phyloP scores from a whole-genome alignment of 1,139 yeast species.

The Sugiyamaella pinicola region DNA sequence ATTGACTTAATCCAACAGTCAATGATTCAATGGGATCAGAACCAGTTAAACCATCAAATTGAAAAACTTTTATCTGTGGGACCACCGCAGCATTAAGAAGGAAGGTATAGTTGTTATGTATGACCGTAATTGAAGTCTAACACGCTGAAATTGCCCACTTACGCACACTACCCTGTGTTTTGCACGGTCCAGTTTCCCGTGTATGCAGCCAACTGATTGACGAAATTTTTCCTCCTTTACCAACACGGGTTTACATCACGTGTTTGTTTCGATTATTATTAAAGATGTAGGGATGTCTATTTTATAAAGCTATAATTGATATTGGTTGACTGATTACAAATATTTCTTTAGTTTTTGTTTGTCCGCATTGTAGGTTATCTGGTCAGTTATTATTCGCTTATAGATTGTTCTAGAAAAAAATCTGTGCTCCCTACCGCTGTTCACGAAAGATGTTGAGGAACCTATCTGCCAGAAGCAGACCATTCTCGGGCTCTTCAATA shows the following conservation, averaged over 20 bases:
- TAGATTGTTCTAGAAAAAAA: too few species aligned
- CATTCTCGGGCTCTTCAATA: background rate
- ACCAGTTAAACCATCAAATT: slow-evolving; percentile 25
- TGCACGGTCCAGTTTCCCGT: background rate
- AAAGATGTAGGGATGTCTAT: too few species aligned
- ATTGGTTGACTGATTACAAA: too few species aligned
- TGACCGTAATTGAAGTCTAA: background rate
- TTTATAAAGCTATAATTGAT: too few species aligned
- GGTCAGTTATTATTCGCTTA: too few species aligned
- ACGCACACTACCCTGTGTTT: too few species aligned
- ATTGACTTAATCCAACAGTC: slow-evolving; percentile 27
- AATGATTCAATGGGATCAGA: slow-evolving; percentile 21
- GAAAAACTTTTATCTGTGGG: slow-evolving; percentile 1
- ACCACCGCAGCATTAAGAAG: background rate
- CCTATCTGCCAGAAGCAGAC: background rate
- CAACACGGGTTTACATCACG: background rate
- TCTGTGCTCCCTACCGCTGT: too few species aligned
- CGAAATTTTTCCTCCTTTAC: background rate
- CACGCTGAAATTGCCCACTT: background rate
- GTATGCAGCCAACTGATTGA: too few species aligned
- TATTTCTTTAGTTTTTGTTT: too few species aligned
- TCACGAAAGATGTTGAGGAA: slow-evolving; percentile 7
- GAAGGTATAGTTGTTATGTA: too few species aligned
- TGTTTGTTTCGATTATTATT: too few species aligned
- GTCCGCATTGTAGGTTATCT: too few species aligned